Evolutionary conservation across 2,329 filamentous ascomycete genomes (phyloP).

Genomic region (Penicillium palitans): DNA sequence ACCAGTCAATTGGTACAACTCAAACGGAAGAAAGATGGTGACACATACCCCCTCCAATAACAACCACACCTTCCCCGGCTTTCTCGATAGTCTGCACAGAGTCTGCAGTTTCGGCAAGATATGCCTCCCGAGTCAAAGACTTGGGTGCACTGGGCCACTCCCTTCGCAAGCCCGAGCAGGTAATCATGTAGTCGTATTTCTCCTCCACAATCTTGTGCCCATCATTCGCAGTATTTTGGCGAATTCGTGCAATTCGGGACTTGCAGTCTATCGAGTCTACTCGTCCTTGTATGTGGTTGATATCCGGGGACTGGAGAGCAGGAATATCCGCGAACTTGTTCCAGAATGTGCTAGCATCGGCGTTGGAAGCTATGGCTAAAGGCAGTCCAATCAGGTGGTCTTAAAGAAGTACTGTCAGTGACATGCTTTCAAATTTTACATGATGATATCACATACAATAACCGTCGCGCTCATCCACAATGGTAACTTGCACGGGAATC

Average conservation of each 20-base stretch:
- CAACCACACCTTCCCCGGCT: constrained; percentile 46
- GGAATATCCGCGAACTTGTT: constrained; percentile 8
- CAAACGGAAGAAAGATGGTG: background rate
- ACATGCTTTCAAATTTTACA: background rate
- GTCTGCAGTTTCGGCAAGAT: constrained; percentile 44
- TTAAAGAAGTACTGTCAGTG: background rate
- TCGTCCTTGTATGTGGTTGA: constrained; percentile 4
- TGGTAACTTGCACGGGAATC: constrained; percentile 55
- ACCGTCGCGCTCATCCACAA: constrained; percentile 73
- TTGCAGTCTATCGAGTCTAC: constrained; percentile 10
- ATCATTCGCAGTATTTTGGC: background rate
- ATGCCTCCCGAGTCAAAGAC: constrained; percentile 60
- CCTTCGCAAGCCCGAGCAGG: constrained; percentile 66
- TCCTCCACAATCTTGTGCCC: constrained; percentile 7
- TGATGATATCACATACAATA: constrained; percentile 59
- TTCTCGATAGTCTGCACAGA: constrained; percentile 5
- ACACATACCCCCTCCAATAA: constrained; percentile 50
- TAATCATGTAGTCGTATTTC: constrained; percentile 63
- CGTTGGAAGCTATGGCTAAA: constrained; percentile 5
- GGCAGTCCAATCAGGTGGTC: constrained; percentile 8
- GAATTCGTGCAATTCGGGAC: constrained; percentile 1
- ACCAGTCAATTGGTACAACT: constrained; percentile 47
- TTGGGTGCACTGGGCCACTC: constrained; percentile 71
- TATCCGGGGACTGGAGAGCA: constrained; percentile 6
- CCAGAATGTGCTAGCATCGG: constrained; percentile 5